Evolutionary conservation across 2,329 filamentous ascomycete species (phyloP).

Genomic region (Monilinia fructigena): DNA sequence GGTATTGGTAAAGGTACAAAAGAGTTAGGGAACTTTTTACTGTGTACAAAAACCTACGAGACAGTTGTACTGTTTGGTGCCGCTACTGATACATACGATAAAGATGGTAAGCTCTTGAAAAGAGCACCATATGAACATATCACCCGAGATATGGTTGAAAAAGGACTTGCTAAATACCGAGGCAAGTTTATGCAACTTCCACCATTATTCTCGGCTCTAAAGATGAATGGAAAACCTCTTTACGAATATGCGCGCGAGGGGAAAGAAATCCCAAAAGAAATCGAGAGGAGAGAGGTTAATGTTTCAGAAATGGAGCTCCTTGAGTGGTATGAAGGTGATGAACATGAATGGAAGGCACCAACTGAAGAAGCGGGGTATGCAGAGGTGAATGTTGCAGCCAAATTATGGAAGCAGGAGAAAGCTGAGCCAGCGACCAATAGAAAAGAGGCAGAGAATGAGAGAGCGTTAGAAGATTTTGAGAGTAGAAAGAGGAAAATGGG

Average conservation of each 20-base stretch:
- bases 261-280: constrained; percentile 79
- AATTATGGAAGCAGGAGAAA: constrained; percentile 63
- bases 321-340: constrained; percentile 81
- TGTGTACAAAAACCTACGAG: constrained; percentile 93
- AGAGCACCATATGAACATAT: constrained; percentile 76
- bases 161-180: constrained; percentile 70
- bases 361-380: constrained; percentile 71
- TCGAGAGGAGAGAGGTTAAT: constrained; percentile 75
- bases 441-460: constrained; percentile 35
- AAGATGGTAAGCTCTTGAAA: constrained; percentile 77
- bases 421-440: constrained; percentile 31
- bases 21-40: constrained; percentile 71
- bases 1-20: constrained; percentile 90
- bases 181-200: constrained; percentile 88
- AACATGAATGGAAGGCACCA: constrained; percentile 78
- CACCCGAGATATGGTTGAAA: constrained; percentile 74
- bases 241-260: constrained; percentile 96
- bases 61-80: constrained; percentile 85
- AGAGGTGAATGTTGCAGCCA: constrained; percentile 74
- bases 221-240: constrained; percentile 88
- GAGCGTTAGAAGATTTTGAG: constrained; percentile 42
- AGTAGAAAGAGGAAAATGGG: constrained; percentile 38
- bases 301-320: constrained; percentile 75
- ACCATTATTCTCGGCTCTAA: constrained; percentile 87
- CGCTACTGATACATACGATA: constrained; percentile 89